Evolutionary conservation across 352 stramenopile genomes (phyloP), one percentile per base, ranked within the genome.

Genomic region (Phytophthora sp.): DNA sequence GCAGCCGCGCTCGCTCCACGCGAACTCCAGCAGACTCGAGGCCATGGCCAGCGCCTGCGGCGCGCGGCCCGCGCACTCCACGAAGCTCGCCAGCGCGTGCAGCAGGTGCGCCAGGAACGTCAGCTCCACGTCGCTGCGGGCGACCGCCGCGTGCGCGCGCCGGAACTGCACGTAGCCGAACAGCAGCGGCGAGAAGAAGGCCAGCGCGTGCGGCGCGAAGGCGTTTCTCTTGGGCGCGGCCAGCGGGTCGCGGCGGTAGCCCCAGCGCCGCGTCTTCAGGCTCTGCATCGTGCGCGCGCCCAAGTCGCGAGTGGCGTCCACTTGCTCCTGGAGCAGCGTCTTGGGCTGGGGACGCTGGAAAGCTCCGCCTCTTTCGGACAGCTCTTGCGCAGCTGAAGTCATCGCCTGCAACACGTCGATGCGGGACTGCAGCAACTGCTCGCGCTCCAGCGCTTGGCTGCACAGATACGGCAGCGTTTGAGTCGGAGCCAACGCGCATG

Each of bases 161-260:
- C 76, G 53, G 49, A 86, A 94, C 42, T 87, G 65, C 18, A 87
- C 58, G 57, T 91, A 94, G 2, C 84, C 82, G 42, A 90, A 89
- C 4, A 94, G 45, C 35, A 94, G 37, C 13, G 84, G 82, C n/a
- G 79, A 89, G 58, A 94, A 94, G 54, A 94, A 94, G 18, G 53
- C 48, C 21, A 91, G 50, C 4, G 81, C 80, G 18, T 88, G 66
- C 1, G 87, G 77, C 23, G 53, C 76, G 56, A 94, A 94, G 2
- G 67, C 73, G 23, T 94, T 94, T 48, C 69, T 77, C 71, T 80
- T 89, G 8, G 81, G 62, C 0, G 54, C 39, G 0, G 51, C 63
- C 0, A 88, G 46, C 11, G 80, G 77, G 34, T 89, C 71, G 4
- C 84, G 79, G 17, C 82, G 79, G 44, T 91, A 92, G 7, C 84